A percentile compares a stretch with the other conserved stretches of the same genome.
phyloP scores from a whole-genome alignment of 441 rosid genomes.

The Dalechampia spathulata region DNA sequence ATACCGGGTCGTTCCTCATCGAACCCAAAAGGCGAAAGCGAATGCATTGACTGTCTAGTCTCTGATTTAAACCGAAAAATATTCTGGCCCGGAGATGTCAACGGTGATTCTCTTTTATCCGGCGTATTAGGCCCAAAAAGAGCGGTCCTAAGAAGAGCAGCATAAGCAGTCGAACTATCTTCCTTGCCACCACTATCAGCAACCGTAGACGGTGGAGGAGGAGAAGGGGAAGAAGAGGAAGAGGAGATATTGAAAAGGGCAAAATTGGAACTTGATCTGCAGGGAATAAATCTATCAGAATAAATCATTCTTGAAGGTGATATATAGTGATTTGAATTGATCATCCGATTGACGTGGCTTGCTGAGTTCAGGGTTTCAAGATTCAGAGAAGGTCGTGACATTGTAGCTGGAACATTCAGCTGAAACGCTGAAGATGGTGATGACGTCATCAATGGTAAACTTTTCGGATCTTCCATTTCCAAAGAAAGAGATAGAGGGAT shows the following conservation, averaged over 20 bases:
- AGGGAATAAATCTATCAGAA: slow-evolving; percentile 88
- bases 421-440: slow-evolving; percentile 17
- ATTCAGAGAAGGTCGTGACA: slow-evolving; percentile 29
- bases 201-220: slow-evolving; percentile 14
- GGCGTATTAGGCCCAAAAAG: slow-evolving; percentile 84
- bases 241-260: slow-evolving; percentile 60
- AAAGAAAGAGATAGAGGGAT: not conserved
- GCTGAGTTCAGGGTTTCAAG: slow-evolving; percentile 20
- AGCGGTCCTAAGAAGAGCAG: slow-evolving; percentile 54
- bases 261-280: slow-evolving; percentile 90
- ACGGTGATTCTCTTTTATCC: slow-evolving; percentile 46
- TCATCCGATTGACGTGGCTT: slow-evolving; percentile 56
- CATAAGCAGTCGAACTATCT: slow-evolving; percentile 62
- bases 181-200: slow-evolving; percentile 39
- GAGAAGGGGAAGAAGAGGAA: slow-evolving; percentile 26
- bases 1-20: slow-evolving; percentile 56
- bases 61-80: slow-evolving; percentile 84
- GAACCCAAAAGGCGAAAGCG: slow-evolving; percentile 55
- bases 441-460: slow-evolving; percentile 15
- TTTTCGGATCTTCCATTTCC: slow-evolving; percentile 51
- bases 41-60: slow-evolving; percentile 60
- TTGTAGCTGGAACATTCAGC: slow-evolving; percentile 40
- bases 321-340: slow-evolving; percentile 52
- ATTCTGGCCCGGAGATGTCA: slow-evolving; percentile 45
- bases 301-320: slow-evolving; percentile 75